Conservation (phyloP, 768 basidiomycete species). For the Jaapia argillacea region DNA sequence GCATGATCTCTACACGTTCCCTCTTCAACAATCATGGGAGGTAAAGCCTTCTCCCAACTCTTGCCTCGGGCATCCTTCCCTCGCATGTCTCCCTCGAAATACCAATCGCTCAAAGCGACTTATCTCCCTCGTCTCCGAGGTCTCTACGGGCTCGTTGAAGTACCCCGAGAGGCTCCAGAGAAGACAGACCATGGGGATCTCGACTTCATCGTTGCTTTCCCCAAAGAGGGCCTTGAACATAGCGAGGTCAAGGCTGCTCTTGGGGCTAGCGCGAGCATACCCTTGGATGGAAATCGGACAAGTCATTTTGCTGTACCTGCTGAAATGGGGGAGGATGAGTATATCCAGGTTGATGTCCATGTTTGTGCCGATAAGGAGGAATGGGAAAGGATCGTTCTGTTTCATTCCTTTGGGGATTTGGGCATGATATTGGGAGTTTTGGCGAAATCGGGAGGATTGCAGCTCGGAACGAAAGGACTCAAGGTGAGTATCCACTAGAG, state of each 20-base stretch:
- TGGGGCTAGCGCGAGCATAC: constrained; percentile 36
- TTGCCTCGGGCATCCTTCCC: constrained; percentile 41
- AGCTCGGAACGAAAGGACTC: constrained; percentile 42
- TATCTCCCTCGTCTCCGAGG: constrained; percentile 29
- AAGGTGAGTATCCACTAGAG: constrained; percentile 35
- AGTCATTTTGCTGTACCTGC: constrained; percentile 55
- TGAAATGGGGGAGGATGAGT: constrained; percentile 21
- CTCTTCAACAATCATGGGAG: constrained; percentile 70
- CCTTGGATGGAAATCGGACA: constrained; percentile 41
- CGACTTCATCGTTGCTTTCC: constrained; percentile 52
- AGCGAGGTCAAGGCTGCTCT: constrained; percentile 25
- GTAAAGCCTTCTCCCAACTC: constrained; percentile 48
- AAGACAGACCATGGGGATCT: constrained; percentile 62
- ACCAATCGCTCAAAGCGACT: constrained; percentile 38
- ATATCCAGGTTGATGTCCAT: constrained; percentile 53
- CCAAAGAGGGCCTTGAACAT: constrained; percentile 16
- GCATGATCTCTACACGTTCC: too few relatives aligned
- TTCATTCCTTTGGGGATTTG: constrained; percentile 60
- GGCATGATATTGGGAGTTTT: constrained; percentile 60
- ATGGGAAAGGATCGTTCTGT: constrained; percentile 41
- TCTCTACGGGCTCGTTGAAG: constrained; percentile 40
- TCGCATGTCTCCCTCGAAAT: constrained; percentile 47
- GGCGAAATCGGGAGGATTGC: constrained; percentile 38
- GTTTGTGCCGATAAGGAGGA: constrained; percentile 42
- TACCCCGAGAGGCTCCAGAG: constrained; percentile 55